phyloP scores from a whole-genome alignment of 108 stramenopile genomes.

The Cyclotella kingstonii region DNA sequence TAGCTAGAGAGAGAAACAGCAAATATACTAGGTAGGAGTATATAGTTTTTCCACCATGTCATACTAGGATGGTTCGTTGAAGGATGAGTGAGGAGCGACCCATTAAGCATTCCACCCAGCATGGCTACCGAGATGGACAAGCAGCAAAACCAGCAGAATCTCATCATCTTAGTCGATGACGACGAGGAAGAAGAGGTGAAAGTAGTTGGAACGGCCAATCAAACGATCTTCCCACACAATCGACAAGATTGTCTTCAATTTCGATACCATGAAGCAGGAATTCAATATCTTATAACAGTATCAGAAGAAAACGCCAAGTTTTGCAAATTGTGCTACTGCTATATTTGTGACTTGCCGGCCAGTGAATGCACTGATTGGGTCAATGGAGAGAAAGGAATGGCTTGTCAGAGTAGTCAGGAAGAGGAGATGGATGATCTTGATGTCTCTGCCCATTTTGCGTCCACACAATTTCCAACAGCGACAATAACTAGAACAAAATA shows the following conservation, averaged over 20 bases:
- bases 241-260: neutral
- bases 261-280: neutral
- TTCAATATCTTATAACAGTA: neutral
- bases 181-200: neutral
- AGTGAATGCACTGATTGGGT: conserved; percentile 1
- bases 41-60: too few species aligned
- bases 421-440: neutral
- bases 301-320: neutral
- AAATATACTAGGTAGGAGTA: too few species aligned
- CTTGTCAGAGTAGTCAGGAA: neutral
- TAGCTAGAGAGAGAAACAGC: too few species aligned
- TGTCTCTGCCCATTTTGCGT: neutral
- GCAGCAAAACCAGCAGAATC: too few species aligned
- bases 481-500: neutral
- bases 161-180: neutral
- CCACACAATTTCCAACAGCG: neutral
- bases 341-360: conserved; percentile 1
- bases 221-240: conserved; percentile 5
- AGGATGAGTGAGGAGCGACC: neutral
- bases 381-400: neutral
- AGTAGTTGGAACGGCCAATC: neutral
- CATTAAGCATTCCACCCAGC: too few species aligned
- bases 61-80: too few species aligned
- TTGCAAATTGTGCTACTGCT: conserved; percentile 3
- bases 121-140: too few species aligned